A percentile compares a stretch with the other conserved stretches of the same genome.
phyloP scores from a whole-genome alignment of 2,329 filamentous ascomycete species.

The Cryphonectria carpinicola region DNA sequence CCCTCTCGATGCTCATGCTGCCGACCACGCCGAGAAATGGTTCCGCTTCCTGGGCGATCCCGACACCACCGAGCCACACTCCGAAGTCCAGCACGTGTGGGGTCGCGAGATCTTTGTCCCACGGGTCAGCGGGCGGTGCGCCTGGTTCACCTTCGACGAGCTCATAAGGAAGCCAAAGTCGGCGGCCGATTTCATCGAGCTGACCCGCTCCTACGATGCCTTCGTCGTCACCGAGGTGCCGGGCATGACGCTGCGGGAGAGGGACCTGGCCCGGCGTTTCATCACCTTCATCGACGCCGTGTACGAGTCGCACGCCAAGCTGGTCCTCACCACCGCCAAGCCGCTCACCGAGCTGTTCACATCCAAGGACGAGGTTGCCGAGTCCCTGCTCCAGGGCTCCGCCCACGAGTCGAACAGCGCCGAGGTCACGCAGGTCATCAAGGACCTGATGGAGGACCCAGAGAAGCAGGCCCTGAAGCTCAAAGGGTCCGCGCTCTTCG shows the following conservation, averaged over 20 bases:
- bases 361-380: slow-evolving; percentile 69
- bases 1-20: slow-evolving; percentile 77
- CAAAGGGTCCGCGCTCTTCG: slow-evolving; percentile 85
- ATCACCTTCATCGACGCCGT: slow-evolving; percentile 98
- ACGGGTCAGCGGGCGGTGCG: slow-evolving; percentile 82
- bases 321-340: slow-evolving; percentile 88
- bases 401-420: slow-evolving; percentile 46
- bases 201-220: slow-evolving; percentile 86
- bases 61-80: slow-evolving; percentile 72
- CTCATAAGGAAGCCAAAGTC: slow-evolving; percentile 87
- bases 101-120: slow-evolving; percentile 88
- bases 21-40: slow-evolving; percentile 89
- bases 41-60: slow-evolving; percentile 92
- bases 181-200: slow-evolving; percentile 92
- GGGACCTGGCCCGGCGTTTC: slow-evolving; percentile 88
- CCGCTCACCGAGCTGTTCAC: slow-evolving; percentile 87
- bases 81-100: slow-evolving; percentile 85
- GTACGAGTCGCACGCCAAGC: slow-evolving; percentile 90
- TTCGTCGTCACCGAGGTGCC: slow-evolving; percentile 93
- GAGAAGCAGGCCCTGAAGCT: slow-evolving; percentile 83
- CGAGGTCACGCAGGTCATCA: slow-evolving; percentile 70
- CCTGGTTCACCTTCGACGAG: slow-evolving; percentile 91
- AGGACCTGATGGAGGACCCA: slow-evolving; percentile 83
- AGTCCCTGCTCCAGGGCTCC: slow-evolving; percentile 57
- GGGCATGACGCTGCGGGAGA: slow-evolving; percentile 83